phyloP scores from a whole-genome alignment of 495 filamentous ascomycete genomes.

The Aspergillus sparsus region DNA sequence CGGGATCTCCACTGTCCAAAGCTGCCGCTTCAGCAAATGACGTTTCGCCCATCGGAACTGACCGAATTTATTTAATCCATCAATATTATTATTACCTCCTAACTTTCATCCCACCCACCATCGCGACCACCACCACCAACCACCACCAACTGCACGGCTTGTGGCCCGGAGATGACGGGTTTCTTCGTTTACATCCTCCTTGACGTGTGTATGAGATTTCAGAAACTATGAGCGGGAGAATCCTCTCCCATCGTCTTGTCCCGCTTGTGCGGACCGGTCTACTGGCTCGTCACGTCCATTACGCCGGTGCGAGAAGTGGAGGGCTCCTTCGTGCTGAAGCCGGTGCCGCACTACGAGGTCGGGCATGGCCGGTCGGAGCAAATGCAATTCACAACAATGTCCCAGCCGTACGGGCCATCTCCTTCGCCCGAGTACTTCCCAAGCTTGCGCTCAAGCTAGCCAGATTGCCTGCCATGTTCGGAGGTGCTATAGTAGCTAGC shows the following conservation, averaged over 20 bases:
- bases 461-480: slow-evolving; percentile 85
- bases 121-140: slow-evolving; percentile 13
- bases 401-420: slow-evolving; percentile 79
- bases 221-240: slow-evolving; percentile 75
- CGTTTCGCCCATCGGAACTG: background rate
- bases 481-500: slow-evolving; percentile 81
- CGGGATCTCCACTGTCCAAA: slow-evolving; percentile 26
- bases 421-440: slow-evolving; percentile 83
- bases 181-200: slow-evolving; percentile 16
- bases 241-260: slow-evolving; percentile 71
- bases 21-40: slow-evolving; percentile 10
- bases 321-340: slow-evolving; percentile 69
- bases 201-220: slow-evolving; percentile 41
- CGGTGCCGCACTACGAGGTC: slow-evolving; percentile 58
- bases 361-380: slow-evolving; percentile 71
- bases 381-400: slow-evolving; percentile 81
- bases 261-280: slow-evolving; percentile 62
- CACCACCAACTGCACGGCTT: slow-evolving; percentile 15
- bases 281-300: slow-evolving; percentile 66
- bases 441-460: slow-evolving; percentile 85
- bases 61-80: slow-evolving; percentile 1
- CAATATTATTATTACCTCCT: background rate
- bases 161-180: slow-evolving; percentile 27
- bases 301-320: slow-evolving; percentile 60
- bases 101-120: background rate